Conservation (phyloP, 208 protist genomes). For the Balamuthia mandrillaris region DNA sequence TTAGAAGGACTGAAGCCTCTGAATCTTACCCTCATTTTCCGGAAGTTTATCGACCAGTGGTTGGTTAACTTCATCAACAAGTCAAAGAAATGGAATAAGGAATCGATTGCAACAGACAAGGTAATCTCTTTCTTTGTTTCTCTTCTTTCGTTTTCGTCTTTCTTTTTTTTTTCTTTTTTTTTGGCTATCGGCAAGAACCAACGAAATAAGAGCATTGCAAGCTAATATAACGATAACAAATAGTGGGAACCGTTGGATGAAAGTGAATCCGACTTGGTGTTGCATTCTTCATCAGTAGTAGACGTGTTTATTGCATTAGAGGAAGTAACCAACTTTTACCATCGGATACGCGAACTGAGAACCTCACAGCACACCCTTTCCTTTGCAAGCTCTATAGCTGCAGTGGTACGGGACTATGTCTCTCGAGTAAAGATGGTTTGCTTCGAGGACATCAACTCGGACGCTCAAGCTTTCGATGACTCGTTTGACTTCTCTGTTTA, state of each 20-base stretch:
- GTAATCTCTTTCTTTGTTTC: neutral
- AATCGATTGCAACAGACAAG: neutral
- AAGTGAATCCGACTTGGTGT: neutral
- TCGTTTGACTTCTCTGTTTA: conserved; percentile 28
- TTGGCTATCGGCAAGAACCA: no score
- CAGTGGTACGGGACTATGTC: conserved; percentile 1
- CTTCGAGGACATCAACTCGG: conserved; percentile 23
- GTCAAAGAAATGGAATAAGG: conserved; percentile 23
- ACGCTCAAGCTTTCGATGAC: neutral
- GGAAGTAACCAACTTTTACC: neutral
- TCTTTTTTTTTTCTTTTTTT: neutral
- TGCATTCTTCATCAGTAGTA: conserved; percentile 14
- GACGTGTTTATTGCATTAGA: conserved; percentile 3
- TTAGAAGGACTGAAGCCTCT: neutral
- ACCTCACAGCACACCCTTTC: neutral
- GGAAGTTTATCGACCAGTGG: conserved; percentile 22
- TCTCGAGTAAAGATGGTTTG: neutral
- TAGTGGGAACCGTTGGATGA: conserved; percentile 22
- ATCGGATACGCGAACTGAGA: neutral
- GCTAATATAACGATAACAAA: no score
- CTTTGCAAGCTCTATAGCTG: neutral
- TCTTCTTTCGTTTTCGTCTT: neutral
- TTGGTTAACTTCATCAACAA: conserved; percentile 19
- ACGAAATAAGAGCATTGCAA: neutral
- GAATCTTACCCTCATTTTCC: neutral